Evolutionary conservation across 805 yeast species (phyloP), one percentile per base, ranked within the genome.

Genomic region (Suhomyces tanzawaensis): DNA sequence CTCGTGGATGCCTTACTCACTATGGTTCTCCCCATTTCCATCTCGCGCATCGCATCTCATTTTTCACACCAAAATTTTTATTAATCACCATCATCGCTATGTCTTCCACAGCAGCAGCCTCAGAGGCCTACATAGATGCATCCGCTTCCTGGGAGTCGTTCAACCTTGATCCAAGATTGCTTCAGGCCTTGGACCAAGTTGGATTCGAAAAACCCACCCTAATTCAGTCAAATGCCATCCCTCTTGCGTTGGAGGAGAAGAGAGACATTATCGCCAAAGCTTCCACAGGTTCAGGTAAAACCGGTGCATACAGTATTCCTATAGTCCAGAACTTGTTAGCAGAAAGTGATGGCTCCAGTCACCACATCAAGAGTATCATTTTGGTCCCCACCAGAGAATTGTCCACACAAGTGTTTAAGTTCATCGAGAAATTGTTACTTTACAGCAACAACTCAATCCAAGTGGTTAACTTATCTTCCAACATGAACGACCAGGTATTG

Each of bases 201-300:
- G 95, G 95, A 3, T 89, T 81, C 67, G 77, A 74, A 37, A 80
- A 83, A 55, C 98, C 99, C 7, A 93, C 98, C 1, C 72, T 88
- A 40, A 84, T 93, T 38, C 99, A 93, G 64, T 76, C 95, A 7
- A 82, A 81, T 55, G 85, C 96, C n/a, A 87, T 93, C 42, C 96
- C 95, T 29, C 66, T 93, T 34, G 96, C 99, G 1, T 64, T 93
- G 37, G 85, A 87, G 47, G 93, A 91, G 49, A 85, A 83, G 56
- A 82, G 89, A 66, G 97, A 91, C 58, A 84, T 91, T 46, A 83
- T 91, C 32, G 97, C 97, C 26, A 82, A 85, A 57, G 96, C 98
- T 5, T 80, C 87, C 18, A 91, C 99, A 0, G 99, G 99, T 3
- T 85, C 96, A 7, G 98, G 98, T 47, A 91, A 91, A 62, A 91